Base-by-base conservation (phyloP, 1,139 yeast species). In the Magnusiomyces paraingens region DNA sequence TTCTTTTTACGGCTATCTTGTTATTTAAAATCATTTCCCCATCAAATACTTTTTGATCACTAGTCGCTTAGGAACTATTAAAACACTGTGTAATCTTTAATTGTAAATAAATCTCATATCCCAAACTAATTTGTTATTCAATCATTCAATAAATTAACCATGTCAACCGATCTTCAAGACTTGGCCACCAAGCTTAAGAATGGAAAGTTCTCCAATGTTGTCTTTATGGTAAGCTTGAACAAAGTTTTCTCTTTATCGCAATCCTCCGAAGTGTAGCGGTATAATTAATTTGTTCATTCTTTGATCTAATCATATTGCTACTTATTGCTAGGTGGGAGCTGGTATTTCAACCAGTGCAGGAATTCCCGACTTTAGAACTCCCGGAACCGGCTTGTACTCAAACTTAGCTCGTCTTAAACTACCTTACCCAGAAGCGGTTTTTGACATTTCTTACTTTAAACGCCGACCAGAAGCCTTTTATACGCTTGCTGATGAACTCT, bases 381-480 rank as follows among this genome's bases (percentile, higher is more conserved):
- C 98, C 0, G 79, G 83, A 50, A 91, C 98, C 0, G 99, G 99
- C 0, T 75, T 91, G 8, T 91, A 91, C 64, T 81, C 91, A 59
- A 91, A 93, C 66, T 73, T 93, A 54, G 80, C 86, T 46, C 77
- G 81, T 58, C 73, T 91, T 42, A 76, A 87, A 46, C 73, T 91
- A 49, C 98, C 98, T 3, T 90, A 81, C 65, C 94, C 98, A 0
- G 99, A 91, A 67, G 97, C 97, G 0, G 96, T 93, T 1, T 93
- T 91, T 68, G 98, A 90, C 65, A 84, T 91, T 38, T 90, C 83
- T 36, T 93, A 81, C 68, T 88, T 89, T 67, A 72, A 77, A 51
- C 75, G 83, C 55, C 78, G 80, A 52, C 98, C 98, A 0, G 76
- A 80, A 59, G 94, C 97, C 0, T 91, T 91, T 66, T 90, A 87